Evolutionary conservation across 2,329 filamentous ascomycete genomes (phyloP), one percentile per base, ranked within the genome.

Genomic region (Ascochyta lentis): DNA sequence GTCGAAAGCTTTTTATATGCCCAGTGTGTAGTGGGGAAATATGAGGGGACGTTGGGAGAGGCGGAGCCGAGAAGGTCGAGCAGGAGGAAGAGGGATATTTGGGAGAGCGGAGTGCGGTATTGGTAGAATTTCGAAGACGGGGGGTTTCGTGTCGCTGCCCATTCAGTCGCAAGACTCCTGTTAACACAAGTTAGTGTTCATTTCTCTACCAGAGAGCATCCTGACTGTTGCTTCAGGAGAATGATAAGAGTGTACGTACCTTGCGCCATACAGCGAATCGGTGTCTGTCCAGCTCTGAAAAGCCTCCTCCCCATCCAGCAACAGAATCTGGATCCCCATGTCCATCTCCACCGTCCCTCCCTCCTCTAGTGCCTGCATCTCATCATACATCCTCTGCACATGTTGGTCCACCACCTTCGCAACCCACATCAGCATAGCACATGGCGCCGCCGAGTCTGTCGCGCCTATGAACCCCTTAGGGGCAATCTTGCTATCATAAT

Each of bases 281-380:
- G 82, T 84, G 33, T 85, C 84, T 0, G 87, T 89, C 95, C 95
- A 99, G 0, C 76, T 76, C 22, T 85, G 78, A 76, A 96, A 99
- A 0, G 95, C 93, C 76, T 99, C 95, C 77, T 99, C 95, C 4
- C 95, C 95, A 69, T 99, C 95, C 7, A 99, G 78, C 51, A 99
- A 83, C 26, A 99, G 63, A 26, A 99, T 90, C 79, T 98, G 95
- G 31, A 99, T 83, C 0, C 94, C 94, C 69, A 86, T 88, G 61
- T 91, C 86, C 64, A 89, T 90, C 38, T 92, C 91, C 22, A 95
- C 76, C 4, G 75, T 73, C 40, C 79, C 76, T 5, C 84, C 88
- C 3, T 83, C 81, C 2, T 63, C 61, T 15, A 72, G 47, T 4
- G 80, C 83, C 61, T 86, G 75, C 85, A 93, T 91, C 29, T 82